Conservation (phyloP, 208 protist species). For the Polymyxa betae region DNA sequence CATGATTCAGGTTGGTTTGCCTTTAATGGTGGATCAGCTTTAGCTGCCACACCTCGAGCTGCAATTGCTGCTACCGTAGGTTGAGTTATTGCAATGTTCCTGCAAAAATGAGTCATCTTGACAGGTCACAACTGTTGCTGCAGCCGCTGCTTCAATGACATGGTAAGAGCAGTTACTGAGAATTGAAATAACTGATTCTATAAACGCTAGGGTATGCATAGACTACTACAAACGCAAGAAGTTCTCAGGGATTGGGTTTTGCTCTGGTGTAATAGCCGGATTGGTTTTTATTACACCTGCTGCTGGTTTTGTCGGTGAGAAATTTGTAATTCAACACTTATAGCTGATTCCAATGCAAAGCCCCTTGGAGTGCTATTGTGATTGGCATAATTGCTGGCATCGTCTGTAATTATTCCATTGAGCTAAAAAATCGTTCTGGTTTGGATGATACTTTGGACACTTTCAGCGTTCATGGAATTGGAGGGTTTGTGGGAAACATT, state of each 20-base stretch:
- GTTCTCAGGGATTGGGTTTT: conserved; percentile 41
- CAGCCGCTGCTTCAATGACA: not conserved
- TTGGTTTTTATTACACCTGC: not conserved
- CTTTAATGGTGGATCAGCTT: conserved; percentile 28
- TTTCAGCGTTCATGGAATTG: conserved; percentile 36
- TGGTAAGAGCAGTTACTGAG: not conserved
- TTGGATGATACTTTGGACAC: conserved; percentile 40
- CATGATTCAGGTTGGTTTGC: not conserved
- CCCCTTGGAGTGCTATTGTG: not conserved
- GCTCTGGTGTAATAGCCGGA: conserved; percentile 6
- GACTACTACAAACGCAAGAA: not conserved
- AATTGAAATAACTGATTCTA: too few relatives aligned
- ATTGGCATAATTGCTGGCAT: not conserved
- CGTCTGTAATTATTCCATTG: not conserved
- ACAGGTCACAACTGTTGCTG: conserved; percentile 24
- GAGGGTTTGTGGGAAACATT: not conserved
- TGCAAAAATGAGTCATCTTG: not conserved
- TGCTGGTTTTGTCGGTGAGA: not conserved
- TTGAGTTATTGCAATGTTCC: not conserved
- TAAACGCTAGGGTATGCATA: too few relatives aligned
- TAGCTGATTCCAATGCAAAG: not conserved
- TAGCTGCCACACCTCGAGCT: conserved; percentile 17
- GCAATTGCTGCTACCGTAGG: conserved; percentile 22
- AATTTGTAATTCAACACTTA: not conserved
- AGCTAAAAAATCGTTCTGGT: not conserved